Percentiles rank a stretch among this genome's conserved stretches.
Conservation (phyloP, 2,329 filamentous ascomycete genomes). For the Diplodia seriata region DNA sequence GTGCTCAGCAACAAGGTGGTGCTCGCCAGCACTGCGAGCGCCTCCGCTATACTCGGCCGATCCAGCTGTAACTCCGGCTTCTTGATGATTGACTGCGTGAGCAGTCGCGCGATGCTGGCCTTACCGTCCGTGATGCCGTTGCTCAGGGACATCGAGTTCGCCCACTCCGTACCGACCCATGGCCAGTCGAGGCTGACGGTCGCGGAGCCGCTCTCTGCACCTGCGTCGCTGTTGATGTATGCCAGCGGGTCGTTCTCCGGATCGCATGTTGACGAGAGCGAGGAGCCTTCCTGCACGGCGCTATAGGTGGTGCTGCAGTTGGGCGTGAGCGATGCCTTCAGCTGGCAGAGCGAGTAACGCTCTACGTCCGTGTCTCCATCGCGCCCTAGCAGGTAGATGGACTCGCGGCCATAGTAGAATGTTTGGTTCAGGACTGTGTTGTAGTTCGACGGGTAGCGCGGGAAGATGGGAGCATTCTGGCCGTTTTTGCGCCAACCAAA, state of each 20-base stretch:
- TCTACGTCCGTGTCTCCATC: constrained; percentile 37
- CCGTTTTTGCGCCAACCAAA: constrained; percentile 72
- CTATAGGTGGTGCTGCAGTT: constrained; percentile 68
- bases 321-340: constrained; percentile 68
- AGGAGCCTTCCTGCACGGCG: constrained; percentile 60
- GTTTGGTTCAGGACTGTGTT: constrained; percentile 64
- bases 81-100: constrained; percentile 54
- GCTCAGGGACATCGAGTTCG: constrained; percentile 52
- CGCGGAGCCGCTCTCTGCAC: constrained; percentile 62
- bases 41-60: constrained; percentile 75
- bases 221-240: constrained; percentile 60
- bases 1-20: constrained; percentile 70
- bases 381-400: constrained; percentile 69
- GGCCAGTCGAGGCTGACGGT: constrained; percentile 51
- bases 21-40: constrained; percentile 72
- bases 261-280: constrained; percentile 68
- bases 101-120: constrained; percentile 53
- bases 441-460: constrained; percentile 63
- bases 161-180: constrained; percentile 54
- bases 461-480: constrained; percentile 58
- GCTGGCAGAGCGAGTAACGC: constrained; percentile 71
- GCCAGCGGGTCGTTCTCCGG: constrained; percentile 60
- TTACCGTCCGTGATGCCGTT: constrained; percentile 52
- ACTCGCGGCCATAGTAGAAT: constrained; percentile 46
- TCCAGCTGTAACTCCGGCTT: constrained; percentile 54